A percentile compares a stretch with the other conserved stretches of the same genome.
Conservation (phyloP, 2,329 filamentous ascomycete species). For the Hymenoscyphus salicellus region DNA sequence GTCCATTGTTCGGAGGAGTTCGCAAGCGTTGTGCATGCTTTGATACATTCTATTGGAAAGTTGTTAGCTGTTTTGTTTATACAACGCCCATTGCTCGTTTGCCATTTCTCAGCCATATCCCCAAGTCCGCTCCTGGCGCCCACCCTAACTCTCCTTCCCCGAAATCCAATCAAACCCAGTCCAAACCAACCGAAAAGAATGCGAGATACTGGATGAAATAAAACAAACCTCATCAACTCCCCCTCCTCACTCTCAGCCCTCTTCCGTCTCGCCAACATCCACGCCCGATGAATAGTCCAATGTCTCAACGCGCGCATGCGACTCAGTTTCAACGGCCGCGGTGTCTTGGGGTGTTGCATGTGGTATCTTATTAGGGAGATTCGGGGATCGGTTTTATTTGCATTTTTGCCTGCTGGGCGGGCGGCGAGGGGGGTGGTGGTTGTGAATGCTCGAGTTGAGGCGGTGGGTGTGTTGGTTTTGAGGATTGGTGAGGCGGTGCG, state of each 20-base stretch:
- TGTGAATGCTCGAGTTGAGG: conserved; percentile 22
- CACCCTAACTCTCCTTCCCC: no score
- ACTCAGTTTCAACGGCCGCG: conserved; percentile 80
- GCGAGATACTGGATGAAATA: no score
- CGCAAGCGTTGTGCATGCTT: conserved; percentile 79
- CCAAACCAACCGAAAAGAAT: no score
- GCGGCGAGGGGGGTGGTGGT: conserved; percentile 18
- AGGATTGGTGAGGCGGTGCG: conserved; percentile 6
- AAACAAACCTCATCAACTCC: conserved; percentile 65
- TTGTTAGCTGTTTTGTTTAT: neutral
- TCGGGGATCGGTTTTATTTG: conserved; percentile 26
- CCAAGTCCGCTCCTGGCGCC: no score
- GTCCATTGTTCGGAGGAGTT: conserved; percentile 67
- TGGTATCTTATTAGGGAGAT: conserved; percentile 65
- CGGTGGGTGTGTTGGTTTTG: no score
- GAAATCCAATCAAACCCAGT: no score
- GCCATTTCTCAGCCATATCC: neutral
- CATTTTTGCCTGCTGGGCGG: neutral
- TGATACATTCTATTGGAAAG: conserved; percentile 57
- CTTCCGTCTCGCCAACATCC: conserved; percentile 75
- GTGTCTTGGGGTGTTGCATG: conserved; percentile 65
- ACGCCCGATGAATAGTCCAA: conserved; percentile 98
- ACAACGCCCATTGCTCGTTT: no score
- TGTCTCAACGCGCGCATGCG: conserved; percentile 85
- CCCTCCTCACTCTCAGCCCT: conserved; percentile 60